Percentiles rank a stretch among this genome's conserved stretches.
Conservation (phyloP, 2,329 filamentous ascomycete species). For the Trichothecium sympodiale region DNA sequence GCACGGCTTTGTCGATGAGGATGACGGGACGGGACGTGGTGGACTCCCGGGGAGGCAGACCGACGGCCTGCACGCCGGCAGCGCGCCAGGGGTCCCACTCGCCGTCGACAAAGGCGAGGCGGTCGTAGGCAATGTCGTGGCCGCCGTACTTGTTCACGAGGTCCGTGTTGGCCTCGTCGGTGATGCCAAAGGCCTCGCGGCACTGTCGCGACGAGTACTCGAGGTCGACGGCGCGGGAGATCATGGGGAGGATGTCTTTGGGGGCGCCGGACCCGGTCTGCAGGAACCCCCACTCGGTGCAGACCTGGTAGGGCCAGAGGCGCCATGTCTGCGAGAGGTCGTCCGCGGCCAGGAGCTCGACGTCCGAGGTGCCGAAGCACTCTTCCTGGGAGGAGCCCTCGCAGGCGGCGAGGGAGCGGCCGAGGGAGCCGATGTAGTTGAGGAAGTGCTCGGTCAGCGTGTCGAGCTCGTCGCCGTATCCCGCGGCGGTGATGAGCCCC, state of each 20-base stretch:
- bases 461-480: conserved; percentile 29
- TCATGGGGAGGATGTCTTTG: conserved; percentile 48
- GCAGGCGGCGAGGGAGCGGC: conserved; percentile 16
- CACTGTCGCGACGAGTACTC: conserved; percentile 54
- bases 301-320: conserved; percentile 6
- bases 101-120: conserved; percentile 67
- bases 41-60: conserved; percentile 3
- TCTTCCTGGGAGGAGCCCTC: conserved; percentile 20
- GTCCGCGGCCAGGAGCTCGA: neutral
- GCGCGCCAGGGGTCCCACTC: conserved; percentile 72
- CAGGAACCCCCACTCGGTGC: conserved; percentile 57
- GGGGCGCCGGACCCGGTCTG: conserved; percentile 64
- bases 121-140: conserved; percentile 59
- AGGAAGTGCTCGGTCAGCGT: conserved; percentile 31
- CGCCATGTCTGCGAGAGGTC: conserved; percentile 3
- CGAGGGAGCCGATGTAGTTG: conserved; percentile 35
- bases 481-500: conserved; percentile 68
- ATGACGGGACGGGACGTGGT: conserved; percentile 5
- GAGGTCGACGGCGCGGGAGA: conserved; percentile 60
- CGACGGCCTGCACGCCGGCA: conserved; percentile 58
- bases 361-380: conserved; percentile 25
- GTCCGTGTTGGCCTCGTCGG: conserved; percentile 47
- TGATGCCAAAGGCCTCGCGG: conserved; percentile 58
- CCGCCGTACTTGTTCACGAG: conserved; percentile 69
- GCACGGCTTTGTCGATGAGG: conserved; percentile 6